Conservation (phyloP, 306 rosid species). For the Castanopsis chinensis region DNA sequence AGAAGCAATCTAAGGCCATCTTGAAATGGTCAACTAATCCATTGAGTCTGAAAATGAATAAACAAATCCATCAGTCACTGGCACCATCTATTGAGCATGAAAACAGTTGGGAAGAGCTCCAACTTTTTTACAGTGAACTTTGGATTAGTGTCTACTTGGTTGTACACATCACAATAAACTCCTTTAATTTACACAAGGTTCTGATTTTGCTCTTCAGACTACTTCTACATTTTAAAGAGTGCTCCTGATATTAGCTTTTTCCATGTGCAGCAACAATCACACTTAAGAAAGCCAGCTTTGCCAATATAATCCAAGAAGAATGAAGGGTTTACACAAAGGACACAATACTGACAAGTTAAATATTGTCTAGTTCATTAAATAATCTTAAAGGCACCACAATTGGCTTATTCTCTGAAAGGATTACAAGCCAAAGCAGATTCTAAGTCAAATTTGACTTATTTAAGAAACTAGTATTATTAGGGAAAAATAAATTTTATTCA, state of each 20-base stretch:
- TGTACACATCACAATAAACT: background rate
- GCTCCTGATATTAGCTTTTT: too few species aligned
- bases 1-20: conserved; percentile 77
- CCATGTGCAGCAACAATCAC: background rate
- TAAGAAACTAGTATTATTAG: background rate
- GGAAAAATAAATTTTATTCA: background rate
- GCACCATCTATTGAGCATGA: background rate
- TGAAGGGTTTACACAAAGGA: background rate
- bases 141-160: background rate
- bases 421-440: background rate
- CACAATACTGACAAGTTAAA: background rate
- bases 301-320: background rate
- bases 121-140: background rate
- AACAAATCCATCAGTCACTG: conserved; percentile 9
- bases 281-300: background rate
- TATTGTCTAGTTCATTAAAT: background rate
- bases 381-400: background rate
- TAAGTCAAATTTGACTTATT: background rate
- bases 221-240: background rate
- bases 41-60: conserved; percentile 48
- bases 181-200: background rate
- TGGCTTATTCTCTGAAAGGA: background rate
- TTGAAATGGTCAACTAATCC: conserved; percentile 74
- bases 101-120: background rate
- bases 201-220: background rate